Evolutionary conservation across 208 protist species (phyloP).

Genomic region (Sergeia podlipaevii): DNA sequence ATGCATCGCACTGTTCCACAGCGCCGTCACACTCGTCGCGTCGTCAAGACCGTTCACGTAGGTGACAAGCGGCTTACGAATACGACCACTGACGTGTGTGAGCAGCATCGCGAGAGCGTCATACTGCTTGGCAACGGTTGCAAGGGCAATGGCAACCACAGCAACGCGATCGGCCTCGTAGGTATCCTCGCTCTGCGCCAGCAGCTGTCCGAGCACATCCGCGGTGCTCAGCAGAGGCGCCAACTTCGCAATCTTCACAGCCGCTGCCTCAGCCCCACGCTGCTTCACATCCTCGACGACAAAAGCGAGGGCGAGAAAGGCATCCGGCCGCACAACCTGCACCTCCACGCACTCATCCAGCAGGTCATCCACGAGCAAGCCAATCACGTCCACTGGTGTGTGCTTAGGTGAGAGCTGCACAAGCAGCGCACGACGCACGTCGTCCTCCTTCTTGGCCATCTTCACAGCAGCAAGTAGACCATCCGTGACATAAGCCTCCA

Average conservation of each 20-base stretch:
- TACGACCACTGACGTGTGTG: slow-evolving; percentile 55
- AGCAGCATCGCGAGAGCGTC: slow-evolving; percentile 57
- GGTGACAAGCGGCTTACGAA: slow-evolving; percentile 31
- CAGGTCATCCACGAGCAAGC: slow-evolving; percentile 35
- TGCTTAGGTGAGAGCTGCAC: slow-evolving; percentile 38
- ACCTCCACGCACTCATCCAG: slow-evolving; percentile 72
- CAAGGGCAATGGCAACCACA: slow-evolving; percentile 56
- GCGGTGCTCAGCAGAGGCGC: slow-evolving; percentile 35
- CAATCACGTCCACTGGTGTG: slow-evolving; percentile 24
- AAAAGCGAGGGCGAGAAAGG: slow-evolving; percentile 72
- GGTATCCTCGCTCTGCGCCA: slow-evolving; percentile 9
- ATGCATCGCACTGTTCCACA: slow-evolving; percentile 66
- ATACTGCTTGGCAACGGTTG: slow-evolving; percentile 37
- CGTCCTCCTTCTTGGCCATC: slow-evolving; percentile 45
- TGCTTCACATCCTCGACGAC: too few relatives aligned
- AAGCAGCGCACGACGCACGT: slow-evolving; percentile 64
- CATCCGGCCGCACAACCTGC: slow-evolving; percentile 74
- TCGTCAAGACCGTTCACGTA: slow-evolving; percentile 24
- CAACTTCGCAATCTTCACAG: slow-evolving; percentile 6
- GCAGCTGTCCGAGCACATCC: slow-evolving; percentile 59
- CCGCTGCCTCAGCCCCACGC: slow-evolving; percentile 7
- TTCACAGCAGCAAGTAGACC: slow-evolving; percentile 51
- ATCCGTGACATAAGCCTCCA: slow-evolving; percentile 44
- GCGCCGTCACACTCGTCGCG: slow-evolving; percentile 20
- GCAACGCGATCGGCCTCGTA: slow-evolving; percentile 45